Percentiles rank a stretch among this genome's conserved stretches.
phyloP scores from a whole-genome alignment of 2,329 filamentous ascomycete genomes.

The Westerdykella ornata region DNA sequence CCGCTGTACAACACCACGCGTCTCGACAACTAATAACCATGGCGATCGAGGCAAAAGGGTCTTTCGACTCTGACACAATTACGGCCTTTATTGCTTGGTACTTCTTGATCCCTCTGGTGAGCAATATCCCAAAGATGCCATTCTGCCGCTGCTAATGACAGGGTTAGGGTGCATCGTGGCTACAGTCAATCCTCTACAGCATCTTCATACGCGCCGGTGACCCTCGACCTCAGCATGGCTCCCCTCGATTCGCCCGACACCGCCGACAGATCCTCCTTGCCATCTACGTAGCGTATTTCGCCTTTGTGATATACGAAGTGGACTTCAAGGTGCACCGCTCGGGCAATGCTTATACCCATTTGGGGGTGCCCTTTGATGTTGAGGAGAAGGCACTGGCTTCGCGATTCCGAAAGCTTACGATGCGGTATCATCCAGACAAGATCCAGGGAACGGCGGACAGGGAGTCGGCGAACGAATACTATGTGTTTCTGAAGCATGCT shows the following conservation, averaged over 20 bases:
- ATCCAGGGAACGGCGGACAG: constrained; percentile 31
- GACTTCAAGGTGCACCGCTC: constrained; percentile 68
- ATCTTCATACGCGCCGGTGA: constrained; percentile 85
- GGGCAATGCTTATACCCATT: constrained; percentile 71
- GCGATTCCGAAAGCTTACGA: constrained; percentile 64
- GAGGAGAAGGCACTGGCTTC: constrained; percentile 74
- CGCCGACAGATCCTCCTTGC: constrained; percentile 75
- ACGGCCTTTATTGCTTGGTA: constrained; percentile 32
- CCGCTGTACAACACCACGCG: background rate
- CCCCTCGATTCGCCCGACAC: constrained; percentile 63
- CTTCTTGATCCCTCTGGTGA: constrained; percentile 30
- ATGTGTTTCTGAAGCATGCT: constrained; percentile 76
- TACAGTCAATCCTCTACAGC: constrained; percentile 78
- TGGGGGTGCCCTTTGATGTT: constrained; percentile 63
- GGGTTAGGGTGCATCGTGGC: constrained; percentile 24
- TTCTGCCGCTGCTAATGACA: constrained; percentile 10
- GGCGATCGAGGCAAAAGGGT: constrained; percentile 18
- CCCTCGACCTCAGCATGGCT: constrained; percentile 63
- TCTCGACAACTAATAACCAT: constrained; percentile 8
- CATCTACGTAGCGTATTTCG: constrained; percentile 75
- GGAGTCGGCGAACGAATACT: constrained; percentile 47
- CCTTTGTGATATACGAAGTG: constrained; percentile 89
- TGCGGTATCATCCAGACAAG: constrained; percentile 80
- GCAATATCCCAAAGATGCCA: background rate
- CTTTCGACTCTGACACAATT: constrained; percentile 22